Evolutionary conservation across 2,329 filamentous ascomycete species (phyloP), one percentile per base, ranked within the genome.

Genomic region (Neoscytalidium dimidiatum): DNA sequence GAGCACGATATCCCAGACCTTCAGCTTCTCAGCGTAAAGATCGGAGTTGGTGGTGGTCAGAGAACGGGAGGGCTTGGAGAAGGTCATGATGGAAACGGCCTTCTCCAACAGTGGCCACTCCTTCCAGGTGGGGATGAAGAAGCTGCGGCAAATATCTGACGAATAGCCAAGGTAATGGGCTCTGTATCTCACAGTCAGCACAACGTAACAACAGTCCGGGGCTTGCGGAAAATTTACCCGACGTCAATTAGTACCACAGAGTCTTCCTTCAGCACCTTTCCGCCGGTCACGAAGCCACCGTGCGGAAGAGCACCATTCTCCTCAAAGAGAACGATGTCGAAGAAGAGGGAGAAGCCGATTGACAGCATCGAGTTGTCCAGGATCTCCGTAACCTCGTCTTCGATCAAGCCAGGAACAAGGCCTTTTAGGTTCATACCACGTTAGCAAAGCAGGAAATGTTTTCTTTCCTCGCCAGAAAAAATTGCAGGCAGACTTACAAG

Each of bases 211-310:
- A 19, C 23, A 7, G 7, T 6, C 28, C 21, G 21, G 11, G 9
- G 9, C 8, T 41, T 21, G 44, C 9, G 38, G 13, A 57, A 48
- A 66, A 33, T 33, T 43, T 17, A 53, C 60, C 60, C 86, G 11
- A 89, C 86, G 65, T 90, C 87, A 48, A 90, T 88, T 13, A 89
- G 77, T 0, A 89, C 77, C 74, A 89, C 85, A 31, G 81, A 86
- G 44, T 86, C 83, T 13, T 80, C 69, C 11, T 82, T 81, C 8
- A 88, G 74, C 52, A 81, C 78, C 70, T 85, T 85, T 17, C 68
- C 72, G 1, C 78, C 84, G 6, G 84, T 64, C n/a, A 64, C 80
- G 66, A 84, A 83, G 1, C 84, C 84, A 0, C 84, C 84, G 66
- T 86, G 84, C 0, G 84, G 83, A 4, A 85, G 75, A 0, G 84